Percentiles rank a stretch among this genome's conserved stretches.
phyloP scores from a whole-genome alignment of 1,284 basidiomycete species.

The Cystobasidium pallidum region DNA sequence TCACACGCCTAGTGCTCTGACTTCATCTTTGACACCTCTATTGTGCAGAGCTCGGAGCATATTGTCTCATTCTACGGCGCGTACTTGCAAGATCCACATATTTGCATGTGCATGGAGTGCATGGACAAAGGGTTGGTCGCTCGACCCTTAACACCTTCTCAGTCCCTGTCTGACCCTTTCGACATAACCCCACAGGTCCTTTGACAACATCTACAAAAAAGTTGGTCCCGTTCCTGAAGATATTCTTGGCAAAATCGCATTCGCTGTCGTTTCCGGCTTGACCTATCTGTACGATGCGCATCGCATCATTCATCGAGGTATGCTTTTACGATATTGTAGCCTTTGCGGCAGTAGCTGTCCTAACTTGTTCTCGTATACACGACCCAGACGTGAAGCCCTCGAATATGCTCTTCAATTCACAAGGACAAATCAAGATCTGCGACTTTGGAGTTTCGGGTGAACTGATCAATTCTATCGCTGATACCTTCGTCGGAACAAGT shows the following conservation, averaged over 20 bases:
- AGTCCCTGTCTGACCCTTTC: not conserved
- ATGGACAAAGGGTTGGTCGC: constrained; percentile 71
- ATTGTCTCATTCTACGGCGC: constrained; percentile 98
- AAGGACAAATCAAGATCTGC: constrained; percentile 95
- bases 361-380: not conserved
- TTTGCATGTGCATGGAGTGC: constrained; percentile 98
- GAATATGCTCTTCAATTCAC: constrained; percentile 92
- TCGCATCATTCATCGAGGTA: constrained; percentile 98
- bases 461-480: constrained; percentile 96
- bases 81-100: constrained; percentile 92
- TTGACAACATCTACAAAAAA: constrained; percentile 90
- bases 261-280: constrained; percentile 89
- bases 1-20: not conserved
- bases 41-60: constrained; percentile 65
- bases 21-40: not conserved
- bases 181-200: constrained; percentile 57
- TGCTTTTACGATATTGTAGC: constrained; percentile 50
- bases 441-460: constrained; percentile 99
- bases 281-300: constrained; percentile 99
- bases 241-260: constrained; percentile 85
- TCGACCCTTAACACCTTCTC: not conserved
- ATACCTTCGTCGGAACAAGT: constrained; percentile 97
- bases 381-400: constrained; percentile 89
- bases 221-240: constrained; percentile 86
- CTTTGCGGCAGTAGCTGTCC: constrained; percentile 2